These are phyloP conservation scores for Deinandra increscens DNA, from an alignment of 129 eudicot species.

Conservation along the genomic window DNA sequence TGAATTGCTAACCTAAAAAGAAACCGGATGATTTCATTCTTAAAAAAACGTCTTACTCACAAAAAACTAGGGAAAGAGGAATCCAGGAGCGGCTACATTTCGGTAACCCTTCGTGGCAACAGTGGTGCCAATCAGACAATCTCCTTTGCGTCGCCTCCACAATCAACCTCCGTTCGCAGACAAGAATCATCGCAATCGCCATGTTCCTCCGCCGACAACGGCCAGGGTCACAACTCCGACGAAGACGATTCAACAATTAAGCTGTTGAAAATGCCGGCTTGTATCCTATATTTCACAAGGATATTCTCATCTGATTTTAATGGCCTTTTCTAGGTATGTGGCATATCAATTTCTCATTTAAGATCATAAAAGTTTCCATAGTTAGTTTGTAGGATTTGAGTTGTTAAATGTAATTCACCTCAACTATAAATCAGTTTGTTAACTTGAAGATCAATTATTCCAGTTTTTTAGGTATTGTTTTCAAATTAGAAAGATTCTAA, in stretches of 20 bases:
- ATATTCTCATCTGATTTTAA: conserved; percentile 18
- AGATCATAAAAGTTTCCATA: not conserved
- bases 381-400: conserved; percentile 4
- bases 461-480: conserved; percentile 6
- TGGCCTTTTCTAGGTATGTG: conserved; percentile 30
- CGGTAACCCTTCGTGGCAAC: conserved; percentile 15
- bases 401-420: conserved; percentile 7
- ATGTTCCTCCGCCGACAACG: conserved; percentile 21
- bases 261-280: conserved; percentile 38
- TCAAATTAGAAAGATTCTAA: conserved; percentile 2
- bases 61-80: not conserved
- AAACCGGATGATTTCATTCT: too few species aligned
- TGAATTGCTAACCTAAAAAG: too few species aligned
- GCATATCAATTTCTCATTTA: not conserved
- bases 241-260: conserved; percentile 26
- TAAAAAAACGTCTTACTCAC: not conserved
- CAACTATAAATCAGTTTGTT: conserved; percentile 1
- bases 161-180: conserved; percentile 16
- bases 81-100: conserved; percentile 7
- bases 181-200: conserved; percentile 12
- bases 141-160: conserved; percentile 25
- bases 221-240: conserved; percentile 18
- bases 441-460: conserved; percentile 2
- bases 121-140: conserved; percentile 17
- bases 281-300: conserved; percentile 11